These are phyloP conservation scores for Tuber microsphaerosporum DNA, from an alignment of 495 filamentous ascomycete genomes.

Conservation along the genomic window DNA sequence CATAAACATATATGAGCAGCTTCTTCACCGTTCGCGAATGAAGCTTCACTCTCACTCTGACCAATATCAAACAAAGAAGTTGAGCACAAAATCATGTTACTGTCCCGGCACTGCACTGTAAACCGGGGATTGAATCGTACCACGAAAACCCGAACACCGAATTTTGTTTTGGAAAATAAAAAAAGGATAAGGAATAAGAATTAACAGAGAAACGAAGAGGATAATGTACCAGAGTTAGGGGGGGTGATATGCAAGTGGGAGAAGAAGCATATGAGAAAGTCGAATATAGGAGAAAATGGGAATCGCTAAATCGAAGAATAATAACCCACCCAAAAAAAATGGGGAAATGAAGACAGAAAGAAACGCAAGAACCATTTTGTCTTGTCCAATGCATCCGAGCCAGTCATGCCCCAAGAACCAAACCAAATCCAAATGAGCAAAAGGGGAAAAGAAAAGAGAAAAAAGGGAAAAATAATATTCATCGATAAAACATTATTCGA, in stretches of 20 bases:
- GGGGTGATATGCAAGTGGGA: slow-evolving; percentile 12
- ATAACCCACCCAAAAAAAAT: background rate
- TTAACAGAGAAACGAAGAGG: slow-evolving; percentile 12
- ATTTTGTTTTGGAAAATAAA: slow-evolving; percentile 7
- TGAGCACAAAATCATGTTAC: slow-evolving; percentile 17
- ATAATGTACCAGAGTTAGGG: background rate
- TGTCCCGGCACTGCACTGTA: slow-evolving; percentile 9
- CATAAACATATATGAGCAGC: background rate
- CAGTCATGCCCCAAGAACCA: slow-evolving; percentile 28
- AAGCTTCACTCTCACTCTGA: background rate
- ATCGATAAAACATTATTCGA: slow-evolving; percentile 33
- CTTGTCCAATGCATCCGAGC: slow-evolving; percentile 23
- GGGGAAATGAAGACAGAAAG: background rate
- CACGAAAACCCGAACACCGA: slow-evolving; percentile 10
- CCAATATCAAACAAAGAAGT: slow-evolving; percentile 31
- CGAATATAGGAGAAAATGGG: slow-evolving; percentile 13
- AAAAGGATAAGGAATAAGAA: slow-evolving; percentile 17
- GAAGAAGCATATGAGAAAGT: background rate
- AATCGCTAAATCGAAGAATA: slow-evolving; percentile 1
- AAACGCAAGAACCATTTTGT: slow-evolving; percentile 1
- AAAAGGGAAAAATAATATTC: slow-evolving; percentile 12
- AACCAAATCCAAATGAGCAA: slow-evolving; percentile 27
- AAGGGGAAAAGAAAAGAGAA: background rate
- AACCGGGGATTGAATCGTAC: background rate
- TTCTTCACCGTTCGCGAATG: background rate